A percentile compares a stretch with the other conserved stretches of the same genome.
Evolutionary conservation across 2,329 filamentous ascomycete species (phyloP).

Genomic region (Aureobasidium namibiae): DNA sequence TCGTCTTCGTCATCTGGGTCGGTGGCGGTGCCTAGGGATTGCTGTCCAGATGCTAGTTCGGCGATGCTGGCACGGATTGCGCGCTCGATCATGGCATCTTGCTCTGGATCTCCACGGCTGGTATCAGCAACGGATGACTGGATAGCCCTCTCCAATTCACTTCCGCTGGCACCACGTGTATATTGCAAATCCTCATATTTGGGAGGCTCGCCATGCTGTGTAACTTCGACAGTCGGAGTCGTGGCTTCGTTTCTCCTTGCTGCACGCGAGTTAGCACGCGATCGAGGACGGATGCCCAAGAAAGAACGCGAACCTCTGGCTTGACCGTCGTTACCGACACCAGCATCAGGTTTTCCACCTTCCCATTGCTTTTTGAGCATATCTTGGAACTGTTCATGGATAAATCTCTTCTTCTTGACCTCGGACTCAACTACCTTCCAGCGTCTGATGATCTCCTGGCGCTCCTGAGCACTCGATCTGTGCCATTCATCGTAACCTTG

Average conservation of each 20-base stretch:
- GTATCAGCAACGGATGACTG: slow-evolving; percentile 60
- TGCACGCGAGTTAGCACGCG: neutral
- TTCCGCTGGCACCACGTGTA: slow-evolving; percentile 20
- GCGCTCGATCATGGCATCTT: slow-evolving; percentile 63
- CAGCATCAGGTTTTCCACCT: slow-evolving; percentile 19
- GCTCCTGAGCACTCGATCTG: slow-evolving; percentile 49
- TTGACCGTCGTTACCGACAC: neutral
- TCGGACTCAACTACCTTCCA: slow-evolving; percentile 57
- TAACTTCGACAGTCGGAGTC: neutral
- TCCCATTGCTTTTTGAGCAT: slow-evolving; percentile 31
- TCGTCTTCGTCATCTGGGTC: slow-evolving; percentile 28
- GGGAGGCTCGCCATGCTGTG: slow-evolving; percentile 23
- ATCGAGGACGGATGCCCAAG: neutral
- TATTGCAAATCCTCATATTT: slow-evolving; percentile 34
- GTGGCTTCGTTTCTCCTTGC: neutral
- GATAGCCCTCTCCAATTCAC: slow-evolving; percentile 64
- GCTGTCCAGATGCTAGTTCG: slow-evolving; percentile 37
- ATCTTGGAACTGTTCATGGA: slow-evolving; percentile 44
- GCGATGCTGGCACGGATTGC: slow-evolving; percentile 65
- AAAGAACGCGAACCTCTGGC: neutral
- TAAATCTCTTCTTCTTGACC: slow-evolving; percentile 49
- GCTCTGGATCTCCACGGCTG: slow-evolving; percentile 58
- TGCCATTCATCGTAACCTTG: slow-evolving; percentile 64
- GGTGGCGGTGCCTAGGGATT: neutral
- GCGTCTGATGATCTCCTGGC: slow-evolving; percentile 52